Conservation (phyloP, 495 filamentous ascomycete species). For the Peziza echinospora region DNA sequence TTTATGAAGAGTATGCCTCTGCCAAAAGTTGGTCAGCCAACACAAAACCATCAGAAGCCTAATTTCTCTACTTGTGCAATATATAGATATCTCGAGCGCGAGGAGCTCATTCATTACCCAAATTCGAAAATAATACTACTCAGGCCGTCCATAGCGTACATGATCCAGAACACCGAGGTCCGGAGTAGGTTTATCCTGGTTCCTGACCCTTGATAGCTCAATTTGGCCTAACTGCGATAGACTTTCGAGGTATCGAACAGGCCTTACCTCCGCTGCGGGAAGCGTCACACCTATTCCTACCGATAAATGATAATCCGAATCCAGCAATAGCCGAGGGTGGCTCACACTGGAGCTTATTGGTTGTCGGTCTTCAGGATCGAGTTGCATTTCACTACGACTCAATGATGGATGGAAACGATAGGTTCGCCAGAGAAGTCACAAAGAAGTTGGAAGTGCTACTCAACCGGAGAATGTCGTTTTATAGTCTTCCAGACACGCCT, state of each 20-base stretch:
- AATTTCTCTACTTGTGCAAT: background rate
- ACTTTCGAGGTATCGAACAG: constrained; percentile 47
- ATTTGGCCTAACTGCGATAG: constrained; percentile 14
- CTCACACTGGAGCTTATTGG: constrained; percentile 81
- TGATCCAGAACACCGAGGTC: too few species aligned
- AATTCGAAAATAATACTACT: constrained; percentile 75
- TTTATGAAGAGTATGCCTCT: constrained; percentile 37
- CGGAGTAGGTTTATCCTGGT: background rate
- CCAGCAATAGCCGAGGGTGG: constrained; percentile 63
- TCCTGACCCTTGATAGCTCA: background rate
- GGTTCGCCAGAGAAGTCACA: constrained; percentile 44
- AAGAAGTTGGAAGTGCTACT: constrained; percentile 42
- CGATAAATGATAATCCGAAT: constrained; percentile 74
- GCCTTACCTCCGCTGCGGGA: constrained; percentile 59
- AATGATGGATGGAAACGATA: constrained; percentile 51
- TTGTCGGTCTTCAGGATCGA: constrained; percentile 72
- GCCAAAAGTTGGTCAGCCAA: background rate
- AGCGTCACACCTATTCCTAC: constrained; percentile 89
- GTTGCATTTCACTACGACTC: constrained; percentile 95
- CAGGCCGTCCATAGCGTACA: constrained; percentile 80
- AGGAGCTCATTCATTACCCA: constrained; percentile 52
- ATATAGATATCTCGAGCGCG: constrained; percentile 66
- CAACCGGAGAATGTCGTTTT: constrained; percentile 40
- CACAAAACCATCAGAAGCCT: background rate
- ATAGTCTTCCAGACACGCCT: constrained; percentile 61